Evolutionary conservation across 1,284 basidiomycete genomes (phyloP), one percentile per base, ranked within the genome.

Genomic region (Sanghuangporus sanghuang): DNA sequence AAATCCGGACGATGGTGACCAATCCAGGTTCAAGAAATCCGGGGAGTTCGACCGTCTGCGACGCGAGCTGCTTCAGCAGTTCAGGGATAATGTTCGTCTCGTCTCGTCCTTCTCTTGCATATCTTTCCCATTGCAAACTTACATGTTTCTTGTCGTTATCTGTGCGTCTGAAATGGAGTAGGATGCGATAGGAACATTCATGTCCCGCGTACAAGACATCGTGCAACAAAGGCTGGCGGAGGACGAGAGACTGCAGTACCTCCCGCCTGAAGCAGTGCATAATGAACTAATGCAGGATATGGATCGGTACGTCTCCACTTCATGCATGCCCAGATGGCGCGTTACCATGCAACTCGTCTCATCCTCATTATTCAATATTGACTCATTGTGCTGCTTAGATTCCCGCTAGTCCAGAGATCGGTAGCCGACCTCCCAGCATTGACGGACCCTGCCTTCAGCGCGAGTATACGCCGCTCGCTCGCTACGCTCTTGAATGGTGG

Each of bases 41-140:
- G 90, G 89, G 35, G 87, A 91, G 75, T 91, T 90, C 69, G 89
- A 91, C 68, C 83, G 86, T 44, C 73, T 91, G 64, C 79, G 89
- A 57, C 81, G 83, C 53, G 85, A 90, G 70, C 75, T 92, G 21
- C 73, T 91, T 60, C 69, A 78, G 8, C 78, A 86, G 69, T 90
- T 90, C 72, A 83, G 84, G 68, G 79, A 77, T 68, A 81, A 84
- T 69, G 90, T 89, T 72, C 69, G 85, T 77, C 6, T 72, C 69
- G 85, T 77, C 6, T 18, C 39, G 16, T 16, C 40, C 23, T 54
- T 52, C 18, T 7, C 3, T 56, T 62, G 27, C 27, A 1, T 40
- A 1, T 40, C 6, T 27, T 23, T n/a, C 49, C 53, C 42, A 54
- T 67, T 18, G 57, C n/a, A 64, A 48, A 65, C 8, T 42, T 44